Conservation (phyloP, 2,329 filamentous ascomycete species). For the Calonectria henricotiae region DNA sequence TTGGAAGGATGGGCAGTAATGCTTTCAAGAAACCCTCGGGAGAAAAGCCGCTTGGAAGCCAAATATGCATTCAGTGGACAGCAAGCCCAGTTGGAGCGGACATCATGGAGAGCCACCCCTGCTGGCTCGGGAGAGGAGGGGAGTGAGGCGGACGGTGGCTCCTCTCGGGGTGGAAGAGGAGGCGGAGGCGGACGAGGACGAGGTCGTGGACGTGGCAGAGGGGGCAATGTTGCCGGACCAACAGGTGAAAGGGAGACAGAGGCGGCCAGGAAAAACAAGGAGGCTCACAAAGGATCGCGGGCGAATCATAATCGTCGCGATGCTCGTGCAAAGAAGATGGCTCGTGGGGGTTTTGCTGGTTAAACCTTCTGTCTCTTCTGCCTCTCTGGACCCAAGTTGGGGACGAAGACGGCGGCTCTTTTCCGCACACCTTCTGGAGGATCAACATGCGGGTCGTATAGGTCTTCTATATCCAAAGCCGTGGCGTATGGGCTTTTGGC, state of each 20-base stretch:
- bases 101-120: slow-evolving; percentile 74
- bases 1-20: slow-evolving; percentile 97
- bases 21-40: slow-evolving; percentile 81
- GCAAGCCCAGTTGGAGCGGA: slow-evolving; percentile 77
- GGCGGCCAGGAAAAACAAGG: slow-evolving; percentile 81
- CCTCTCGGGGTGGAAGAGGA: slow-evolving; percentile 65
- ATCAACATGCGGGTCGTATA: slow-evolving; percentile 43
- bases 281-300: slow-evolving; percentile 84
- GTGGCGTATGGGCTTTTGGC: slow-evolving; percentile 61
- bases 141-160: slow-evolving; percentile 65
- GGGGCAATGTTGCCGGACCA: slow-evolving; percentile 76
- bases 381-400: slow-evolving; percentile 29
- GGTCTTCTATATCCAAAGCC: slow-evolving; percentile 57
- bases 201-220: slow-evolving; percentile 68
- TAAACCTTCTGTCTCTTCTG: slow-evolving; percentile 50
- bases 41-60: slow-evolving; percentile 79
- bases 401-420: slow-evolving; percentile 32
- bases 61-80: slow-evolving; percentile 78
- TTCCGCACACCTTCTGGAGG: slow-evolving; percentile 43
- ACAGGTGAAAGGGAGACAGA: slow-evolving; percentile 82
- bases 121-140: slow-evolving; percentile 73
- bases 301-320: slow-evolving; percentile 92
- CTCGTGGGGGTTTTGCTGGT: slow-evolving; percentile 63
- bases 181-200: slow-evolving; percentile 66
- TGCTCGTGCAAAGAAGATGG: slow-evolving; percentile 77